Base-by-base conservation (phyloP, 2,329 filamentous ascomycete genomes). In the Alternaria gaisen region DNA sequence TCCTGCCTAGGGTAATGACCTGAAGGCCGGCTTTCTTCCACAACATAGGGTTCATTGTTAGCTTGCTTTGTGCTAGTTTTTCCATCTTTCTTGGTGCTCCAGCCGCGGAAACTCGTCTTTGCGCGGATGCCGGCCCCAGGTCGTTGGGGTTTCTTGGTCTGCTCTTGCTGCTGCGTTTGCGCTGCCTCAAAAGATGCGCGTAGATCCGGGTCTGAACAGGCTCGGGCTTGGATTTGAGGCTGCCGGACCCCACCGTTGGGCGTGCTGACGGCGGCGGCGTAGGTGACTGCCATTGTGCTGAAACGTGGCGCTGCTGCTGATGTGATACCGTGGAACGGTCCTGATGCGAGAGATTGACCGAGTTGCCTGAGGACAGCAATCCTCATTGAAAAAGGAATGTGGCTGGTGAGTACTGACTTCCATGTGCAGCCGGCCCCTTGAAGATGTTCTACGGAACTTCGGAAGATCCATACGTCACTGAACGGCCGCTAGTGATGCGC, bases 261-360 rank as follows among this genome's bases (percentile, higher is more conserved):
- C 14, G 63, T 68, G 56, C 64, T 65, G 41, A 68, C 60, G 24
- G 65, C 69, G n/a, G 65, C 65, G n/a, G 67, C 67, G 42, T 72
- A 70, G 2, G 63, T 65, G 34, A 67, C 56, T 28, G 60, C 51
- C 62, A 61, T 68, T 24, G 34, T 57, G 48, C 57, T 51, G 18
- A 44, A 43, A 8, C 16, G 34, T 24, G 41, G n/a, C 46, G 41
- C 28, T 14, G 30, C 22, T 57, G 30, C 50, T 34, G 34, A 41
- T 12, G 51, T 43, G 26, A 51, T 30, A 18, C 26, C 2, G 42
- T 30, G 26, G 28, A 26, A 20, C 28, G 11, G 20, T 20, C 43
- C 18, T 20, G 44, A 12, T 18, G 20, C n/a, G 18, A 52, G 47
- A 24, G 53, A 38, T 34, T 30, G 47, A 11, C 24, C 40, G 11